phyloP scores from a whole-genome alignment of 208 protist genomes.

The Trypanosomatidae sp. region DNA sequence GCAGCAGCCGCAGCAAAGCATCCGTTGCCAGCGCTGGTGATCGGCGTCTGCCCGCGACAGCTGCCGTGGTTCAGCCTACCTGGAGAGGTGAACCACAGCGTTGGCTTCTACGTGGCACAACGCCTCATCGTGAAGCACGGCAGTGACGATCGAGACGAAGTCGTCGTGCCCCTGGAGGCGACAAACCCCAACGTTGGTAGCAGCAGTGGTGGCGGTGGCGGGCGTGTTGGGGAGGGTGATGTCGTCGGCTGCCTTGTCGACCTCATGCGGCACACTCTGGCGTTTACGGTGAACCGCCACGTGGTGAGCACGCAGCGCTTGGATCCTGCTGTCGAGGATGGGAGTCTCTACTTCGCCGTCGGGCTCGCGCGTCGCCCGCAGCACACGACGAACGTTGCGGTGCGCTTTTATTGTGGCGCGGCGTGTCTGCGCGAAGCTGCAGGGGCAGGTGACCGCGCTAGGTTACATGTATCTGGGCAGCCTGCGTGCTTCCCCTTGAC shows the following conservation, averaged over 20 bases:
- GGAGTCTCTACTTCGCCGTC: constrained; percentile 54
- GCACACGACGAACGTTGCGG: constrained; percentile 28
- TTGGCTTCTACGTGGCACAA: constrained; percentile 70
- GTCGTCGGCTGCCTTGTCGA: constrained; percentile 73
- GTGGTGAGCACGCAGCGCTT: constrained; percentile 23
- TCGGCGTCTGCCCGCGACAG: constrained; percentile 51
- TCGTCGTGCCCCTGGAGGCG: constrained; percentile 47
- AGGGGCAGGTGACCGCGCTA: too few relatives aligned
- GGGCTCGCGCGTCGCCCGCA: constrained; percentile 50
- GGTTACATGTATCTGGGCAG: too few relatives aligned
- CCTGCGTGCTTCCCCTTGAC: constrained; percentile 10
- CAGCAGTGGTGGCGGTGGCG: constrained; percentile 6
- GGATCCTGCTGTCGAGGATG: constrained; percentile 13
- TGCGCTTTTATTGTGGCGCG: constrained; percentile 47
- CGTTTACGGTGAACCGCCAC: constrained; percentile 66
- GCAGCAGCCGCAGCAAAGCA: background rate
- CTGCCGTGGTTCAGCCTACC: constrained; percentile 53
- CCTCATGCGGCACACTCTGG: constrained; percentile 47
- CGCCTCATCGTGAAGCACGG: constrained; percentile 67
- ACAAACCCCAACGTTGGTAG: too few relatives aligned
- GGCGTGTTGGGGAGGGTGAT: constrained; percentile 46
- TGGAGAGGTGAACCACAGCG: constrained; percentile 54
- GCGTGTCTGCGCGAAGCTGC: background rate
- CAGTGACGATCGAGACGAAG: constrained; percentile 34
- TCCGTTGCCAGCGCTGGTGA: constrained; percentile 35